Evolutionary conservation across 495 filamentous ascomycete genomes (phyloP), one percentile per base, ranked within the genome.

Genomic region (Penicillium canescens): DNA sequence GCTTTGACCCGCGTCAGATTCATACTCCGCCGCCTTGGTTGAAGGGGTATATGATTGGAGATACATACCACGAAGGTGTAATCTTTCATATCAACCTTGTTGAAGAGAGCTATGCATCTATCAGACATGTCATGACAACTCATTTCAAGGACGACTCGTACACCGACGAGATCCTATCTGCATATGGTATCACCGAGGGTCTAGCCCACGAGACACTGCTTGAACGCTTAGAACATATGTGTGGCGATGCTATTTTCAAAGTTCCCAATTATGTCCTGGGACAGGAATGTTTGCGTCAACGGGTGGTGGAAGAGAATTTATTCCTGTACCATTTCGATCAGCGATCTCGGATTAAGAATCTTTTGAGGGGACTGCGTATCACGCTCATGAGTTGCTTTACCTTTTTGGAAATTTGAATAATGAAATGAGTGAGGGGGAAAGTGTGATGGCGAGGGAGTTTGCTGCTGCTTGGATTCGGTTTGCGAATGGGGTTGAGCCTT

Each of bases 21-120:
- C 57, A 54, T 14, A 26, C 40, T 1, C 62, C 64, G 3, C 69
- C 66, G 0, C 1, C 35, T 1, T 72, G 69, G 69, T 34, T 72
- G 39, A 41, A 66, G 18, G 52, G 50, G 3, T 58, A 55, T 6
- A 72, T 68, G 66, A 28, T 68, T 35, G 66, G 66, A 3, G 69
- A 72, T 56, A 61, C 56, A 3, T 67, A 67, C 33, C 64, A 72
- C 50, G 69, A 72, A 49, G 69, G 66, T 10, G 41, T 69, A 8
- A 68, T 72, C 18, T 72, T 69, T 28, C 66, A 68, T 42, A 26
- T 68, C 1, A 69, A 66, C 34, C 46, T 71, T 1, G 46, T 63
- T 11, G 42, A 65, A 3, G 60, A 66, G 2, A 33, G 54, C 13
- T 66, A 61, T 23, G 40, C 57, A 9, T 56, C 48, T 4, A 55